A percentile compares a stretch with the other conserved stretches of the same genome.
Evolutionary conservation across 1,284 basidiomycete species (phyloP).

Genomic region (Tilletia caries): DNA sequence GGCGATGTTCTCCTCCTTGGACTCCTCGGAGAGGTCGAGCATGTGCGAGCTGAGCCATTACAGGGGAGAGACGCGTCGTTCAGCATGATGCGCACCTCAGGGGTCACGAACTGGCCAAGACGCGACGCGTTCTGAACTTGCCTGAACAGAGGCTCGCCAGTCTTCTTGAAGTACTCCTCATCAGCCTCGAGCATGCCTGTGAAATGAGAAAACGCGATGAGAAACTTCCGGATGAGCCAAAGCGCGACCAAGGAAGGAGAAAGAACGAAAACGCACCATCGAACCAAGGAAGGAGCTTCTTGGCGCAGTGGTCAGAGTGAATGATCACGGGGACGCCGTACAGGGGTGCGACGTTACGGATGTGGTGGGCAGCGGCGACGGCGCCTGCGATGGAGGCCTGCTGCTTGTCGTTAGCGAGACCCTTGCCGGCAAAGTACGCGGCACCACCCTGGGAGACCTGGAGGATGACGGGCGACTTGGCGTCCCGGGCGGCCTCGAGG

Average conservation of each 20-base stretch:
- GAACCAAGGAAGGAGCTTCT: slow-evolving; percentile 98
- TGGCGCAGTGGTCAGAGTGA: slow-evolving; percentile 98
- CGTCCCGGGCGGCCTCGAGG: slow-evolving; percentile 60
- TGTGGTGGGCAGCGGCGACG: slow-evolving; percentile 85
- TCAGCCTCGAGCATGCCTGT: slow-evolving; percentile 88
- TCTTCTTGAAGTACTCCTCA: slow-evolving; percentile 82
- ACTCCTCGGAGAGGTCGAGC: slow-evolving; percentile 97
- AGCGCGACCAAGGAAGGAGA: neutral
- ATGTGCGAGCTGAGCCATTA: slow-evolving; percentile 72
- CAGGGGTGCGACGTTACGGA: slow-evolving; percentile 71
- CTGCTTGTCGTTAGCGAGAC: slow-evolving; percentile 89
- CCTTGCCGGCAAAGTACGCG: slow-evolving; percentile 95
- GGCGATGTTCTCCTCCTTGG: slow-evolving; percentile 94
- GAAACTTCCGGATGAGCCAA: neutral
- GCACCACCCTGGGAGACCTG: slow-evolving; percentile 94
- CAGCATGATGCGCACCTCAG: too few species aligned
- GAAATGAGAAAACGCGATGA: too few species aligned
- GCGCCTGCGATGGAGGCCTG: slow-evolving; percentile 93
- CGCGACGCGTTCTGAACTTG: slow-evolving; percentile 27
- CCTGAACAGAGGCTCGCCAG: slow-evolving; percentile 90
- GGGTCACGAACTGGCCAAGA: too few species aligned
- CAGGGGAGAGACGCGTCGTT: neutral
- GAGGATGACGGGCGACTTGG: slow-evolving; percentile 96
- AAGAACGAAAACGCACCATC: slow-evolving; percentile 61
- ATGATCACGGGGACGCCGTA: slow-evolving; percentile 75